These are phyloP conservation scores for Daldinia decipiens DNA, from an alignment of 495 filamentous ascomycete species.

Conservation along the genomic window DNA sequence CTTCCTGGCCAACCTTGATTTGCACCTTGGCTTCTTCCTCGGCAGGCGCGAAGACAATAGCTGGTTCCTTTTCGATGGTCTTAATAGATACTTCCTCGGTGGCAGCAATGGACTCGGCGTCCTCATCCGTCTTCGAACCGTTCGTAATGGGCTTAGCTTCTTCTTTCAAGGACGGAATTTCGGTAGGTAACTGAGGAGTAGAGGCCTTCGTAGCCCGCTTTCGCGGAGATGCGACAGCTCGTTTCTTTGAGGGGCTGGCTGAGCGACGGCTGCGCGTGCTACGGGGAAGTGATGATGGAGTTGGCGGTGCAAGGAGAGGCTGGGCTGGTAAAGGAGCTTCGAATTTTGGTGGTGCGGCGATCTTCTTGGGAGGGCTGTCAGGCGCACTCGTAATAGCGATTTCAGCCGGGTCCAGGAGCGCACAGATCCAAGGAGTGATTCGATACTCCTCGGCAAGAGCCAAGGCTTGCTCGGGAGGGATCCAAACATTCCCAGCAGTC, in stretches of 20 bases:
- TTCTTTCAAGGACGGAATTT: conserved; percentile 38
- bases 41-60: conserved; percentile 55
- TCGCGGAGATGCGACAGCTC: conserved; percentile 66
- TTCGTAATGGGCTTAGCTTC: conserved; percentile 50
- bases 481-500: conserved; percentile 97
- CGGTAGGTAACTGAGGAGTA: conserved; percentile 56
- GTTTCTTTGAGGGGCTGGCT: conserved; percentile 63
- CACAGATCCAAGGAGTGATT: conserved; percentile 87
- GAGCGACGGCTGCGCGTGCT: conserved; percentile 63
- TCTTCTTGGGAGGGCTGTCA: conserved; percentile 69
- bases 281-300: conserved; percentile 54
- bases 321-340: conserved; percentile 50
- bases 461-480: conserved; percentile 83
- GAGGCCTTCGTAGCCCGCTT: conserved; percentile 73
- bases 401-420: conserved; percentile 83
- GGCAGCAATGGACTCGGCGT: conserved; percentile 36
- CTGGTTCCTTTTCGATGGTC: conserved; percentile 54
- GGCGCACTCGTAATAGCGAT: conserved; percentile 58
- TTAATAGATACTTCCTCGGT: conserved; percentile 54
- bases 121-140: conserved; percentile 49
- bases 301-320: conserved; percentile 55
- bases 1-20: conserved; percentile 75
- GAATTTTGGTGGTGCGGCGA: conserved; percentile 76
- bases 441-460: conserved; percentile 81
- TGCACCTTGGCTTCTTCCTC: conserved; percentile 70